Evolutionary conservation across 768 basidiomycete genomes (phyloP).

Genomic region (Galerina marginata): DNA sequence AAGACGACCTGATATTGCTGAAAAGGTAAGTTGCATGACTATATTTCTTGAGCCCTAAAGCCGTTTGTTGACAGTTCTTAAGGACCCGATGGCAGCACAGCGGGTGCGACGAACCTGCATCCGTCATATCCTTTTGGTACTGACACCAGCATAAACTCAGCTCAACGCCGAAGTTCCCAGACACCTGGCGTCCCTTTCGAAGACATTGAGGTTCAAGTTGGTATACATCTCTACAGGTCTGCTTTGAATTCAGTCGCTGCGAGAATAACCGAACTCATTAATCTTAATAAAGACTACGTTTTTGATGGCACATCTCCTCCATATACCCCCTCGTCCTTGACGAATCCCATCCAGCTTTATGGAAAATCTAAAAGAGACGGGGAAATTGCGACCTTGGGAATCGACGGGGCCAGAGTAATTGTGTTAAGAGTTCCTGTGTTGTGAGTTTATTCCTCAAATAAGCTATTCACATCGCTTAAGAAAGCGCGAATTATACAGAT

Average conservation of each 20-base stretch:
- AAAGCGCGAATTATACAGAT: constrained; percentile 51
- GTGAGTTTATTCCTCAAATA: constrained; percentile 45
- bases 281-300: constrained; percentile 74
- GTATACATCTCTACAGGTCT: constrained; percentile 92
- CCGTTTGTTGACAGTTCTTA: constrained; percentile 10
- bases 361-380: constrained; percentile 88
- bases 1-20: constrained; percentile 89
- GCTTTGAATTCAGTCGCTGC: constrained; percentile 6
- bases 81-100: constrained; percentile 74
- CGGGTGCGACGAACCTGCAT: constrained; percentile 46
- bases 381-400: constrained; percentile 75
- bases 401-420: constrained; percentile 60
- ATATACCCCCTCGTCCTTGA: constrained; percentile 72
- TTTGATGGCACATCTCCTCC: constrained; percentile 95
- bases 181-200: constrained; percentile 71
- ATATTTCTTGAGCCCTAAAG: neutral
- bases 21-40: constrained; percentile 60
- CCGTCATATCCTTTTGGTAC: neutral
- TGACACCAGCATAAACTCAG: constrained; percentile 39
- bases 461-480: neutral
- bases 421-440: constrained; percentile 91
- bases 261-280: neutral
- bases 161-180: constrained; percentile 82
- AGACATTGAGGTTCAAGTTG: constrained; percentile 65
- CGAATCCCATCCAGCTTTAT: constrained; percentile 90